A percentile compares a stretch with the other conserved stretches of the same genome.
Evolutionary conservation across 163 green algal genomes (phyloP).

Genomic region (Volvox carteri): DNA sequence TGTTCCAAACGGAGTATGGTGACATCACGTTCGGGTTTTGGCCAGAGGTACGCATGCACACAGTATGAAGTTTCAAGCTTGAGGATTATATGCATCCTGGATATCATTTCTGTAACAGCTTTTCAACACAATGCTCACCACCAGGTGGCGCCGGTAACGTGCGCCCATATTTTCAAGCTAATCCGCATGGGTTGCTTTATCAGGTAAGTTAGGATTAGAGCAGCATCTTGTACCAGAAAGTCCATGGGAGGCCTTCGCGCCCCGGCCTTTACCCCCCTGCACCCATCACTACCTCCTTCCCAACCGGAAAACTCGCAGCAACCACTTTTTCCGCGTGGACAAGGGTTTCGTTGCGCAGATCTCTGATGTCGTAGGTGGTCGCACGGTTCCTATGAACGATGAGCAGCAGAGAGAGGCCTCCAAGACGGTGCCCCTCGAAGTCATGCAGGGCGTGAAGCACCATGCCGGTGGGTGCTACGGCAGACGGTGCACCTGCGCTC

Average conservation of each 20-base stretch:
- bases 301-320: slow-evolving; percentile 64
- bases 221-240: not conserved
- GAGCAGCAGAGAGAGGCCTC: slow-evolving; percentile 78
- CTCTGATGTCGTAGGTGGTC: slow-evolving; percentile 77
- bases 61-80: too few species aligned
- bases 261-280: not conserved
- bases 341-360: slow-evolving; percentile 95
- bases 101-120: not conserved
- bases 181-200: slow-evolving; percentile 77
- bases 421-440: slow-evolving; percentile 90
- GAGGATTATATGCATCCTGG: not conserved
- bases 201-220: not conserved
- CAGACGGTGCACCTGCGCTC: too few species aligned
- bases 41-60: slow-evolving; percentile 60
- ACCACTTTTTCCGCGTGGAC: slow-evolving; percentile 95
- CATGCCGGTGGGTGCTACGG: slow-evolving; percentile 60
- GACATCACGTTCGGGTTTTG: slow-evolving; percentile 85
- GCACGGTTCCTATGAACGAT: slow-evolving; percentile 74
- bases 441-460: slow-evolving; percentile 82
- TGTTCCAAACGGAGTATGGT: slow-evolving; percentile 67
- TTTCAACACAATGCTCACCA: not conserved
- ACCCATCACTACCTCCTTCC: not conserved
- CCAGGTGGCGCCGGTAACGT: slow-evolving; percentile 85
- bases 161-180: slow-evolving; percentile 85
- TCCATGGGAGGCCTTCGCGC: not conserved